Conservation (phyloP, 495 filamentous ascomycete genomes). For the Penicillium fimorum region DNA sequence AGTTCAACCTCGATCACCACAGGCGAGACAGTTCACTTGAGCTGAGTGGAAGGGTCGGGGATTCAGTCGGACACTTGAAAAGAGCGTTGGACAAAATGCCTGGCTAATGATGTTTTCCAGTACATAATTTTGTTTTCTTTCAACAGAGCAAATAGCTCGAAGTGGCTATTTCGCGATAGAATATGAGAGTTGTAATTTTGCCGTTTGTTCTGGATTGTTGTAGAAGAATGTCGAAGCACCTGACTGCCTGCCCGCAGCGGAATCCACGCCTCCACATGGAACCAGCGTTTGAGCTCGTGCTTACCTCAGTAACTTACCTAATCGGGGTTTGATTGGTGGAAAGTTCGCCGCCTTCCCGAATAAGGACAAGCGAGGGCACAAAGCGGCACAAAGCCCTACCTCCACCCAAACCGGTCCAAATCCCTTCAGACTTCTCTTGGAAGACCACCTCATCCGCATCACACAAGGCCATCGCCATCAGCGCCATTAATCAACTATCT, state of each 20-base stretch:
- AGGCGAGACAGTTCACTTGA: conserved; percentile 11
- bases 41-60: conserved; percentile 13
- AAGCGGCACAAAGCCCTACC: conserved; percentile 33
- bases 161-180: conserved; percentile 12
- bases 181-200: conserved; percentile 9
- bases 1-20: conserved; percentile 25
- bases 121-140: conserved; percentile 13
- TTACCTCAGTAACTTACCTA: conserved; percentile 7
- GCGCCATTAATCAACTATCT: conserved; percentile 48
- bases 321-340: conserved; percentile 28
- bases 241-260: conserved; percentile 20
- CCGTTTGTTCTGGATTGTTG: conserved; percentile 1
- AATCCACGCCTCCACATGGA: conserved; percentile 2
- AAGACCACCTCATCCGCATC: conserved; percentile 38
- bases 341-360: conserved; percentile 17
- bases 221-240: conserved; percentile 13
- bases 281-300: neutral
- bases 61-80: conserved; percentile 1
- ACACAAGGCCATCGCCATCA: conserved; percentile 51
- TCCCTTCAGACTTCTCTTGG: conserved; percentile 42
- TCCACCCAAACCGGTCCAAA: conserved; percentile 35
- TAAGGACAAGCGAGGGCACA: conserved; percentile 44
- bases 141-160: neutral
- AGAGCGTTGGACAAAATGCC: conserved; percentile 1
- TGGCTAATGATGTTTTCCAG: conserved; percentile 12